A percentile compares a stretch with the other conserved stretches of the same genome.
phyloP scores from a whole-genome alignment of 352 stramenopile genomes.

The Phytophthora pisi region DNA sequence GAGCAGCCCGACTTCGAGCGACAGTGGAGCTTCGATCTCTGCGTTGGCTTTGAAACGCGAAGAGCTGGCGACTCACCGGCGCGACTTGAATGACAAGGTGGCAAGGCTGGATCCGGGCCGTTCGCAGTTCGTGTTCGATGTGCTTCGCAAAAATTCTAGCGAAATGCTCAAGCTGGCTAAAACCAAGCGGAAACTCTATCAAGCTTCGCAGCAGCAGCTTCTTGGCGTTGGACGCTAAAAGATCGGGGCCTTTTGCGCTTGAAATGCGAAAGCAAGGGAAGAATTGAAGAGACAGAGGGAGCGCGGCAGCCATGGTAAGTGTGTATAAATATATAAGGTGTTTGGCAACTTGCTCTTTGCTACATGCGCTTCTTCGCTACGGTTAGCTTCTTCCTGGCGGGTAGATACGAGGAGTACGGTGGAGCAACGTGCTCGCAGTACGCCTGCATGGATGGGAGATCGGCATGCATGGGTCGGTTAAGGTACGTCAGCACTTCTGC shows the following conservation, averaged over 20 bases:
- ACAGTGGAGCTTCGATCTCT: slow-evolving; percentile 36
- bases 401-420: slow-evolving; percentile 65
- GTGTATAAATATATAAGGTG: slow-evolving; percentile 39
- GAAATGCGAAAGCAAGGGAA: background rate
- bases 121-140: slow-evolving; percentile 73
- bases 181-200: slow-evolving; percentile 68
- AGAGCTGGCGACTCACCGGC: slow-evolving; percentile 55
- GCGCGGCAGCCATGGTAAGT: slow-evolving; percentile 24
- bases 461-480: slow-evolving; percentile 35
- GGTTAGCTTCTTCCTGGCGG: slow-evolving; percentile 24
- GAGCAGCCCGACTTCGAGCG: slow-evolving; percentile 17
- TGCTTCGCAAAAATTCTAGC: slow-evolving; percentile 64
- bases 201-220: slow-evolving; percentile 68
- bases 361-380: slow-evolving; percentile 21
- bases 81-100: slow-evolving; percentile 65
- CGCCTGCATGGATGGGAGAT: slow-evolving; percentile 75
- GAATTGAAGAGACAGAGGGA: slow-evolving; percentile 2
- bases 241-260: background rate
- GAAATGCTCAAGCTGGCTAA: slow-evolving; percentile 82
- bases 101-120: slow-evolving; percentile 60
- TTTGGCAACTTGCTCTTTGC: slow-evolving; percentile 16
- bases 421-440: slow-evolving; percentile 67
- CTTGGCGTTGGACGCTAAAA: slow-evolving; percentile 39
- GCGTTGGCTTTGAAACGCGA: slow-evolving; percentile 47
- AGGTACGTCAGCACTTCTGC: slow-evolving; percentile 29